A percentile compares a stretch with the other conserved stretches of the same genome.
phyloP scores from a whole-genome alignment of 2,329 filamentous ascomycete genomes.

The Rasamsonia emersonii region DNA sequence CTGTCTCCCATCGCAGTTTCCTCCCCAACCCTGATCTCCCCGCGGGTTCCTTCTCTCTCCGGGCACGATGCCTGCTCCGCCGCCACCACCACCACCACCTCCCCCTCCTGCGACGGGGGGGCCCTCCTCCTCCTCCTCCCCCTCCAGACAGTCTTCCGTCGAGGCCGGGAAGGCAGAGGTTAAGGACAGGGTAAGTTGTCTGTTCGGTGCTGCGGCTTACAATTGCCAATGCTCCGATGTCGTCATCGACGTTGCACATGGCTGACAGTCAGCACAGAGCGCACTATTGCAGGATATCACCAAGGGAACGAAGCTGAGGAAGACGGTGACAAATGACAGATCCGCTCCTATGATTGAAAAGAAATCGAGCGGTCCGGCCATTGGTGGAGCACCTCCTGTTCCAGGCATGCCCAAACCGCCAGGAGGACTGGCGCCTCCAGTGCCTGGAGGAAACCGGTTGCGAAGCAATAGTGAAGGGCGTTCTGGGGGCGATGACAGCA shows the following conservation, averaged over 20 bases:
- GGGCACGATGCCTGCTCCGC: slow-evolving; percentile 40
- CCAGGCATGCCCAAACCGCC: slow-evolving; percentile 54
- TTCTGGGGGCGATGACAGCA: slow-evolving; percentile 35
- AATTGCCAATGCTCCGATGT: slow-evolving; percentile 1
- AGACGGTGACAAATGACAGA: slow-evolving; percentile 83
- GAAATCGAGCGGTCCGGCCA: slow-evolving; percentile 50
- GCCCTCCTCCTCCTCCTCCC: slow-evolving; percentile 57
- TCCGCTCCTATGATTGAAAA: slow-evolving; percentile 66
- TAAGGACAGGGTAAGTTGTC: slow-evolving; percentile 53
- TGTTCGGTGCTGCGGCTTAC: not conserved
- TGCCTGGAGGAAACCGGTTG: slow-evolving; percentile 56
- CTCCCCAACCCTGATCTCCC: too few species aligned
- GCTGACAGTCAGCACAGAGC: slow-evolving; percentile 48
- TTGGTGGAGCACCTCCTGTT: slow-evolving; percentile 74
- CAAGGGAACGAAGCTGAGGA: slow-evolving; percentile 73
- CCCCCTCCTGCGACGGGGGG: slow-evolving; percentile 52
- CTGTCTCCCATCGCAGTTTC: too few species aligned
- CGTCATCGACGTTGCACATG: not conserved
- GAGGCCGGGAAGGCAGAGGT: slow-evolving; percentile 47
- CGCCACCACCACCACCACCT: slow-evolving; percentile 64
- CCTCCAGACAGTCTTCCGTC: slow-evolving; percentile 42
- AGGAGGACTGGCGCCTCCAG: slow-evolving; percentile 61
- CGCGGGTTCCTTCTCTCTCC: slow-evolving; percentile 8
- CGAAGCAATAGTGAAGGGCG: slow-evolving; percentile 71
- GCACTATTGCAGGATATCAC: slow-evolving; percentile 80